Conservation (phyloP, 176 grass and related monocot species). For the Oryza brachyantha region DNA sequence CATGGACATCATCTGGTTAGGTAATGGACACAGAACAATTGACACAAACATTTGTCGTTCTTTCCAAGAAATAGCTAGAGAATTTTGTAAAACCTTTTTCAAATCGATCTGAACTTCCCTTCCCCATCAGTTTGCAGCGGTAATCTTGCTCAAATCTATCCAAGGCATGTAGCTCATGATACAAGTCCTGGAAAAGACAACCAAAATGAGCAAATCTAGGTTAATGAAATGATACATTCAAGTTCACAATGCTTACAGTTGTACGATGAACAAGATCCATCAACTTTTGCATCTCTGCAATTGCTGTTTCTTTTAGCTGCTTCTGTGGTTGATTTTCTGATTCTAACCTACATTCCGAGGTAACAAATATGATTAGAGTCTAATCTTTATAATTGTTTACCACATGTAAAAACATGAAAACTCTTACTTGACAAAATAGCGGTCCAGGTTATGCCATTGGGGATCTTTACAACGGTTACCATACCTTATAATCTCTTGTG, state of each 20-base stretch:
- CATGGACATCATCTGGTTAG: background rate
- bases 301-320: constrained; percentile 69
- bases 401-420: constrained; percentile 14
- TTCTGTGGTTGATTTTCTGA: constrained; percentile 58
- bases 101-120: constrained; percentile 37
- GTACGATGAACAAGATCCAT: constrained; percentile 76
- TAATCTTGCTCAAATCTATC: constrained; percentile 87
- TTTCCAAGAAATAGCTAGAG: background rate
- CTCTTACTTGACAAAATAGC: constrained; percentile 80
- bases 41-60: background rate
- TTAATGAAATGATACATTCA: constrained; percentile 6
- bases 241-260: constrained; percentile 52
- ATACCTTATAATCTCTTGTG: constrained; percentile 72
- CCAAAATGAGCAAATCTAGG: constrained; percentile 3
- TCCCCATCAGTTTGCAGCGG: constrained; percentile 45
- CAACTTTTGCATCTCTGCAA: constrained; percentile 58
- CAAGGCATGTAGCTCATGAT: constrained; percentile 84
- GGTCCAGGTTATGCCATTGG: constrained; percentile 88
- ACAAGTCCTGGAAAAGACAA: constrained; percentile 60
- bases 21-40: constrained; percentile 1
- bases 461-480: constrained; percentile 88
- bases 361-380: constrained; percentile 21
- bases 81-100: constrained; percentile 42
- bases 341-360: constrained; percentile 66
- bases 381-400: background rate